phyloP scores from a whole-genome alignment of 2,329 filamentous ascomycete species.

The Teratosphaeria pseudoeucalypti region DNA sequence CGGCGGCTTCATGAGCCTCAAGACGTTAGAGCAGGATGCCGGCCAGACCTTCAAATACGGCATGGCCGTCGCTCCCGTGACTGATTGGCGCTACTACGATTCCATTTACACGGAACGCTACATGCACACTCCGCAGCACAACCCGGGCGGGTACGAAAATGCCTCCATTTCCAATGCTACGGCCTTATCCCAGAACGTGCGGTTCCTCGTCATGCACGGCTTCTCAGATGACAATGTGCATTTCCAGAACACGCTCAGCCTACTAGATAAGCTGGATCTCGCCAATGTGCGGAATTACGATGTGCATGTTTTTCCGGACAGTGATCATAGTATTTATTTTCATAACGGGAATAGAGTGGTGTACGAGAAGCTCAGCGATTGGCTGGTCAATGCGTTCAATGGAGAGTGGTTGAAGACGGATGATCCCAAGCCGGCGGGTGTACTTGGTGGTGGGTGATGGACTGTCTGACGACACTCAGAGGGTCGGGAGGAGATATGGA shows the following conservation, averaged over 20 bases:
- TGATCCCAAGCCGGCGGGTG: neutral
- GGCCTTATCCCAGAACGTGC: constrained; percentile 63
- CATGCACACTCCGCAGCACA: constrained; percentile 88
- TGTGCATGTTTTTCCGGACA: constrained; percentile 91
- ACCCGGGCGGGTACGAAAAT: constrained; percentile 64
- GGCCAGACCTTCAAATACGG: constrained; percentile 89
- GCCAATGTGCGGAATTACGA: constrained; percentile 85
- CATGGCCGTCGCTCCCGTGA: constrained; percentile 97
- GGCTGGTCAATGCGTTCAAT: constrained; percentile 96
- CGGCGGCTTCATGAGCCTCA: constrained; percentile 88
- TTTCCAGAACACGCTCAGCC: constrained; percentile 80
- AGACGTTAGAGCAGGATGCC: constrained; percentile 84
- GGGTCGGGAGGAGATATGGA: neutral
- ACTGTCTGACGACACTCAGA: neutral
- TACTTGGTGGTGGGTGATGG: neutral
- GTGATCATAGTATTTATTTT: constrained; percentile 89
- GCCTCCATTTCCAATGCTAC: constrained; percentile 64
- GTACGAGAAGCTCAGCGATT: constrained; percentile 79
- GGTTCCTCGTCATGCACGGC: constrained; percentile 93
- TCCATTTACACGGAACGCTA: constrained; percentile 92
- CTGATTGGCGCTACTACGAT: constrained; percentile 93
- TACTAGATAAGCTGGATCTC: constrained; percentile 79
- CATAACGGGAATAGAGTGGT: constrained; percentile 87
- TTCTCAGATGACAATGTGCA: constrained; percentile 97
- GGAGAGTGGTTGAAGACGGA: constrained; percentile 71